Base-by-base conservation (phyloP, 768 basidiomycete genomes). In the Leccinum obscurum region DNA sequence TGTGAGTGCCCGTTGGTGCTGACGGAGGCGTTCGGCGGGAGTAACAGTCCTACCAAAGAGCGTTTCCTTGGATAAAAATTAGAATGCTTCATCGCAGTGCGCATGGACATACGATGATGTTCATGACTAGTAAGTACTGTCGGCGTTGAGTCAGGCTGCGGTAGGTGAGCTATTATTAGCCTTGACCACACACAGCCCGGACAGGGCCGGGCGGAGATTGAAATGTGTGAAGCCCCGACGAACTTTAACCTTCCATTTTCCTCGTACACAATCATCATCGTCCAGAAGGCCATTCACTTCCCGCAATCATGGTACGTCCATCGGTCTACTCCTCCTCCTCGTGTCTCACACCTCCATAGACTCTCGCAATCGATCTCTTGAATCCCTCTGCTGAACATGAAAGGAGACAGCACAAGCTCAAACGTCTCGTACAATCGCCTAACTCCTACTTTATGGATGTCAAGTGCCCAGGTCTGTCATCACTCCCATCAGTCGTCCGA, bases 391-490 rank as follows among this genome's bases (percentile, higher is more conserved):
- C 85, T 67, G 92, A 93, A 76, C 78, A 85, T 69, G 92, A 96
- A 81, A 88, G 81, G 78, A 88, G 83, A 77, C 89, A 87, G 77
- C 96, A 98, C 90, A 98, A 98, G 85, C 92, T 98, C 77, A 98
- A 99, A 86, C 90, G 95, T 76, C 89, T 98, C 70, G 97, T 99
- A 69, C 97, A 98, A 80, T 89, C 89, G 56, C 97, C 97, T 66
- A 94, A 98, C 81, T 98, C 96, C 37, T 98, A 93, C 81, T 98
- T 98, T 81, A 98, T 99, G 97, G 97, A 99, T 72, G 95, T 98
- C 70, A 99, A 98, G 80, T 98, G 96, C 81, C 89, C 96, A 69
- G 95, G 93, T 93, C 62, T 61, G 88, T 79, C 28, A 30, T n/a
- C 17, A 37, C 9, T 39, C 37, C 30, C 8, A 14, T 20, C 11